Evolutionary conservation across 345 rosid species (phyloP).

Genomic region (Sisymbrium irio): DNA sequence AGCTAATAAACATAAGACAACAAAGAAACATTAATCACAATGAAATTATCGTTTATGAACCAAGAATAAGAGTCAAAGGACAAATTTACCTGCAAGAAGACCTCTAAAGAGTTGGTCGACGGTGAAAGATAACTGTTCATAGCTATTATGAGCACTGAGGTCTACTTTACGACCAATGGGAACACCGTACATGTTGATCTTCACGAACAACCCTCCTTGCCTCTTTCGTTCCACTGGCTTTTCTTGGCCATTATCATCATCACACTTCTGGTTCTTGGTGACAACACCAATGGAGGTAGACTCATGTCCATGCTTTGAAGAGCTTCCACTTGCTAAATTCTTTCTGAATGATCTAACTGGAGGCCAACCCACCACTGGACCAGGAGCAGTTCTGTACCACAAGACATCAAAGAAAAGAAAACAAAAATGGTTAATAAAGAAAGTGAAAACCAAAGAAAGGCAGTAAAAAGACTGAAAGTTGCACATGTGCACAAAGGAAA

Average conservation of each 20-base stretch:
- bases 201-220: constrained; percentile 66
- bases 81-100: constrained; percentile 78
- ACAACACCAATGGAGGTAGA: constrained; percentile 43
- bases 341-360: constrained; percentile 90
- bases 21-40: no score
- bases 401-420: constrained; percentile 6
- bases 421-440: neutral
- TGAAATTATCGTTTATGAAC: no score
- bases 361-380: constrained; percentile 99
- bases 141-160: constrained; percentile 75
- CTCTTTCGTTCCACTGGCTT: constrained; percentile 18
- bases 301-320: constrained; percentile 52
- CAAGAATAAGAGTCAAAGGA: neutral
- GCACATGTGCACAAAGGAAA: neutral
- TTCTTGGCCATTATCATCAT: constrained; percentile 28
- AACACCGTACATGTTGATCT: constrained; percentile 97
- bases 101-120: constrained; percentile 93
- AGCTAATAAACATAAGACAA: constrained; percentile 40
- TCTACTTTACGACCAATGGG: constrained; percentile 98
- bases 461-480: constrained; percentile 7
- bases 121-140: constrained; percentile 70
- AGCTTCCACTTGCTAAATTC: constrained; percentile 69
- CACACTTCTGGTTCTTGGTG: constrained; percentile 36
- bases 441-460: neutral
- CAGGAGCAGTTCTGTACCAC: constrained; percentile 75